A percentile compares a stretch with the other conserved stretches of the same genome.
These are phyloP conservation scores for Castanea mollissima DNA, from an alignment of 306 rosid genomes.

Conservation along the genomic window DNA sequence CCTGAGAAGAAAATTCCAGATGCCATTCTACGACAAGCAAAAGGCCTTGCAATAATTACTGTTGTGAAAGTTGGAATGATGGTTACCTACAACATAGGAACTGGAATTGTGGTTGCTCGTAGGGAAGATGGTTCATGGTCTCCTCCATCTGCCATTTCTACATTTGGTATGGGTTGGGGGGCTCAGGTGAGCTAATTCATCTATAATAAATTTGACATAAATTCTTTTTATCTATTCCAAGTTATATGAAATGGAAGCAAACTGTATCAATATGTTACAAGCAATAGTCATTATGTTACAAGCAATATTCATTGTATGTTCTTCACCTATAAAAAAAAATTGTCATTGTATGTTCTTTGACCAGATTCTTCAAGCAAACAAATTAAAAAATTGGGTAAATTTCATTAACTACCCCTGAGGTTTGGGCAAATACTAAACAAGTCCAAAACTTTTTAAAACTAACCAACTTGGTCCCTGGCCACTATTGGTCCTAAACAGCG, in stretches of 20 bases:
- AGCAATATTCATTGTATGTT: not conserved
- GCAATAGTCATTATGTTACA: not conserved
- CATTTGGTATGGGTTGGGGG: conserved; percentile 95
- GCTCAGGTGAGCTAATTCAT: conserved; percentile 67
- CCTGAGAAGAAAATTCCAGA: conserved; percentile 90
- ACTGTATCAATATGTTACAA: not conserved
- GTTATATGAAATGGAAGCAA: conserved; percentile 1
- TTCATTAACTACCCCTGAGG: too few relatives aligned
- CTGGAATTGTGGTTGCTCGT: conserved; percentile 89
- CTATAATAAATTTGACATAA: not conserved
- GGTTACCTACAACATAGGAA: conserved; percentile 91
- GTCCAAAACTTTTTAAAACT: too few relatives aligned
- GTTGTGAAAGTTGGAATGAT: conserved; percentile 80
- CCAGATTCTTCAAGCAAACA: not conserved
- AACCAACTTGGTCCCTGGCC: too few relatives aligned
- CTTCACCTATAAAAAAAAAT: not conserved
- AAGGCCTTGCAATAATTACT: conserved; percentile 94
- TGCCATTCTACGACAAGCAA: conserved; percentile 75
- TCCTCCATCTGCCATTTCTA: conserved; percentile 90
- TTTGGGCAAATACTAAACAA: too few relatives aligned
- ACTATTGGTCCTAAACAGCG: too few relatives aligned
- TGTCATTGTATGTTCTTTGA: conserved; percentile 15
- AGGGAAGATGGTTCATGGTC: conserved; percentile 98
- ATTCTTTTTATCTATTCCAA: not conserved
- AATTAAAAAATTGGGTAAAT: too few relatives aligned